Evolutionary conservation across 2,329 filamentous ascomycete genomes (phyloP).

Genomic region (Colletotrichum spaethianum): DNA sequence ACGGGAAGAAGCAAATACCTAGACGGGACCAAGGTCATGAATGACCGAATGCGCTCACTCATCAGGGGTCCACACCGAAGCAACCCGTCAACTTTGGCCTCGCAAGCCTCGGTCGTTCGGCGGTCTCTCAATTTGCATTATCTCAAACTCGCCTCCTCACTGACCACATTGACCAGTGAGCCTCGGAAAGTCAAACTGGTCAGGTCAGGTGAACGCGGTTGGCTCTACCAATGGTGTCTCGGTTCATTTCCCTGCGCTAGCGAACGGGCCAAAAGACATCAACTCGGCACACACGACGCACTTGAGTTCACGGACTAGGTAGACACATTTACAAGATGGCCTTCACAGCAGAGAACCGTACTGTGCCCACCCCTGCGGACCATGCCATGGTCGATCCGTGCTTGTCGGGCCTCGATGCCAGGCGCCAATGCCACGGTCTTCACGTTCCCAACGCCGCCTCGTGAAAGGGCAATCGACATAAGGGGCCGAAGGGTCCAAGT

Average conservation of each 20-base stretch:
- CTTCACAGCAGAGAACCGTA: constrained; percentile 14
- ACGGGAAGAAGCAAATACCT: constrained; percentile 30
- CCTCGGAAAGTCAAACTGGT: constrained; percentile 17
- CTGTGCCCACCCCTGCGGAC: constrained; percentile 14
- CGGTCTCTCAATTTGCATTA: constrained; percentile 2
- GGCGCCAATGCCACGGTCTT: constrained; percentile 20
- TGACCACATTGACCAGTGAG: constrained; percentile 7
- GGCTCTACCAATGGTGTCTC: constrained; percentile 31
- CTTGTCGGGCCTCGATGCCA: constrained; percentile 8
- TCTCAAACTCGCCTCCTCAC: constrained; percentile 8
- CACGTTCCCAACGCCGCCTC: constrained; percentile 13
- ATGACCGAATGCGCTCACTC: constrained; percentile 3
- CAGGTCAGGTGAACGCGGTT: constrained; percentile 30
- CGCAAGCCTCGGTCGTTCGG: constrained; percentile 17
- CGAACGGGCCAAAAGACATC: neutral
- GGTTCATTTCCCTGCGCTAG: constrained; percentile 30
- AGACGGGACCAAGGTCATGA: constrained; percentile 14
- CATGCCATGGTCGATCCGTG: constrained; percentile 34
- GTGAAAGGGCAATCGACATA: neutral
- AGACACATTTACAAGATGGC: neutral
- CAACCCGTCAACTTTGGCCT: neutral
- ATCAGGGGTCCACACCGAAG: constrained; percentile 34
- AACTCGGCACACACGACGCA: constrained; percentile 20
- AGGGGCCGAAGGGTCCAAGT: constrained; percentile 24
- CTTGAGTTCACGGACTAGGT: constrained; percentile 28